Evolutionary conservation across 345 rosid genomes (phyloP), one percentile per base, ranked within the genome.

Genomic region (Bruguiera parviflora): DNA sequence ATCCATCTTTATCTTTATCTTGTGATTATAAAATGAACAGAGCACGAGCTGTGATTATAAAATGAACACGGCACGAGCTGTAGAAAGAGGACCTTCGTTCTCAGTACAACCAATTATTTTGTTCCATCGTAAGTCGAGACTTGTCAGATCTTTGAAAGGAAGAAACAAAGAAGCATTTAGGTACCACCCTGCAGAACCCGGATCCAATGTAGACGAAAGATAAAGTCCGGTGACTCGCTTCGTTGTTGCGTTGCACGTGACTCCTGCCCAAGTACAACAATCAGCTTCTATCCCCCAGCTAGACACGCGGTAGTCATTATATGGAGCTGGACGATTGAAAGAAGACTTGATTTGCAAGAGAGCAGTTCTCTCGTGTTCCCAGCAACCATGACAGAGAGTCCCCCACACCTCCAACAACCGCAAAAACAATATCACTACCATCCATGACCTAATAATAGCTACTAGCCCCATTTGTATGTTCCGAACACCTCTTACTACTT

Each of bases 121-220:
- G 21, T 22, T 61, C 0, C 6, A 8, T 5, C 13, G 1, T 18
- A 59, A n/a, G 11, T 31, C 3, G 6, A 68, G 72, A 58, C 4
- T 2, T 4, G 5, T 15, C 18, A 68, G 64, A 5, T 58, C 28
- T 46, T 43, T 3, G 13, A 68, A 68, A 15, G 72, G 72, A 19
- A 68, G 58, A 60, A 68, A 59, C 65, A 68, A 31, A 47, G 72
- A 58, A 4, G 72, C 39, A 21, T 69, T 69, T 13, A 69, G 47
- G 33, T 46, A 49, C 65, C 37, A 58, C 51, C 49, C 58, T 47
- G 46, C 59, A 13, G 19, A 18, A 20, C 1, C 5, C 8, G 2
- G 1, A 52, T 46, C 57, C 25, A 2, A 2, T 39, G 19, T 13
- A 10, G 0, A 20, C 1, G 0, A 3, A 21, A 69, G 72, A 32